These are phyloP conservation scores for Taiwanofungus camphoratus DNA, from an alignment of 1,284 basidiomycete genomes.

Conservation along the genomic window DNA sequence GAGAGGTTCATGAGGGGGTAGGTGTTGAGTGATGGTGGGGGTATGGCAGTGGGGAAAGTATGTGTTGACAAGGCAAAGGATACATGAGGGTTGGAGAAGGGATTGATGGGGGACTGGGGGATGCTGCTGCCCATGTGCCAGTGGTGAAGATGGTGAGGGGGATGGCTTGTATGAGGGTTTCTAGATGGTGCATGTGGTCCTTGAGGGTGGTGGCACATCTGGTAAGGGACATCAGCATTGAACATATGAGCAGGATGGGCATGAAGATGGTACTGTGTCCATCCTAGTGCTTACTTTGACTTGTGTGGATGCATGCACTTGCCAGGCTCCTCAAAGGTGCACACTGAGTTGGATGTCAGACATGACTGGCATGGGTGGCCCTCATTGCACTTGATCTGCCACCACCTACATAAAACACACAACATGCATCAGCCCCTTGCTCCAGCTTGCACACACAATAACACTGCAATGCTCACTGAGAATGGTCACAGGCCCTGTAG, in stretches of 20 bases:
- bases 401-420: conserved; percentile 49
- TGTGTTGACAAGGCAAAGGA: conserved; percentile 46
- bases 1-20: conserved; percentile 75
- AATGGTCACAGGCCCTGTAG: conserved; percentile 75
- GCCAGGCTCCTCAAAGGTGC: conserved; percentile 79
- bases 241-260: background rate
- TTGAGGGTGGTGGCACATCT: conserved; percentile 75
- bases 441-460: background rate
- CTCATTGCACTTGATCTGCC: conserved; percentile 79
- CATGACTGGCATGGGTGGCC: conserved; percentile 82
- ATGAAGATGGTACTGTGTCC: background rate
- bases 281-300: conserved; percentile 52
- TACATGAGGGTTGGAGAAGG: conserved; percentile 41
- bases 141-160: conserved; percentile 72
- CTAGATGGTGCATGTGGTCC: conserved; percentile 79
- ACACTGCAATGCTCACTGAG: conserved; percentile 65
- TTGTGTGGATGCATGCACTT: conserved; percentile 80
- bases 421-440: background rate
- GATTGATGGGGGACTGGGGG: conserved; percentile 24
- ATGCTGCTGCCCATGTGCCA: conserved; percentile 31
- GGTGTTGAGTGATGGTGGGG: conserved; percentile 67
- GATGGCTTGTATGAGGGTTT: conserved; percentile 75
- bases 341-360: conserved; percentile 67
- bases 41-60: conserved; percentile 58
- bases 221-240: background rate